phyloP scores from a whole-genome alignment of 2,329 filamentous ascomycete genomes.

The Cercospora sesami region DNA sequence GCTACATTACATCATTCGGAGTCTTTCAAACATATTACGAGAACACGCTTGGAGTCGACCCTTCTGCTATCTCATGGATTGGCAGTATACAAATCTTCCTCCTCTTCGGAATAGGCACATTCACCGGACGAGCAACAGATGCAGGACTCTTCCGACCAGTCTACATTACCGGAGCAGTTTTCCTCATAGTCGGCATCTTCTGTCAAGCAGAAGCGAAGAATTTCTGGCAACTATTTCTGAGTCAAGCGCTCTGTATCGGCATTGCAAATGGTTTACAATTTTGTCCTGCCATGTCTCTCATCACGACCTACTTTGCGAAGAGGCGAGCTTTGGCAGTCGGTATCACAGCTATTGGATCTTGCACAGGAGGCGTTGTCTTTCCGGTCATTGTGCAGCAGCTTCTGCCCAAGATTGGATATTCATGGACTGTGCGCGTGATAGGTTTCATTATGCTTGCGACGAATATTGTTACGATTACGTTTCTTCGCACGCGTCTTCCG shows the following conservation, averaged over 20 bases:
- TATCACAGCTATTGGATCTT: conserved; percentile 60
- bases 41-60: conserved; percentile 34
- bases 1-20: conserved; percentile 35
- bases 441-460: conserved; percentile 49
- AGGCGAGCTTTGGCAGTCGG: conserved; percentile 60
- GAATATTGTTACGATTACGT: conserved; percentile 33
- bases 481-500: conserved; percentile 44
- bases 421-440: conserved; percentile 55
- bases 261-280: conserved; percentile 64
- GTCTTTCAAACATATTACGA: conserved; percentile 52
- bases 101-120: conserved; percentile 53
- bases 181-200: conserved; percentile 55
- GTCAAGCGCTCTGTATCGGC: conserved; percentile 54
- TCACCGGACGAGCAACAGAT: conserved; percentile 56
- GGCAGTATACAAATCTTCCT: conserved; percentile 55
- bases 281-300: conserved; percentile 62
- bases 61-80: conserved; percentile 55
- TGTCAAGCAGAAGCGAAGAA: conserved; percentile 52
- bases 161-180: conserved; percentile 46
- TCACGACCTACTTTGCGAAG: conserved; percentile 65
- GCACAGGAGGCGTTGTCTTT: conserved; percentile 57
- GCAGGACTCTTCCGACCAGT: conserved; percentile 50
- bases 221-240: conserved; percentile 57
- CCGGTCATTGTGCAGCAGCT: conserved; percentile 54
- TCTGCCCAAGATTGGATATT: conserved; percentile 53